These are phyloP conservation scores for Cladophialophora carrionii DNA, from an alignment of 2,329 filamentous ascomycete species.

Conservation along the genomic window DNA sequence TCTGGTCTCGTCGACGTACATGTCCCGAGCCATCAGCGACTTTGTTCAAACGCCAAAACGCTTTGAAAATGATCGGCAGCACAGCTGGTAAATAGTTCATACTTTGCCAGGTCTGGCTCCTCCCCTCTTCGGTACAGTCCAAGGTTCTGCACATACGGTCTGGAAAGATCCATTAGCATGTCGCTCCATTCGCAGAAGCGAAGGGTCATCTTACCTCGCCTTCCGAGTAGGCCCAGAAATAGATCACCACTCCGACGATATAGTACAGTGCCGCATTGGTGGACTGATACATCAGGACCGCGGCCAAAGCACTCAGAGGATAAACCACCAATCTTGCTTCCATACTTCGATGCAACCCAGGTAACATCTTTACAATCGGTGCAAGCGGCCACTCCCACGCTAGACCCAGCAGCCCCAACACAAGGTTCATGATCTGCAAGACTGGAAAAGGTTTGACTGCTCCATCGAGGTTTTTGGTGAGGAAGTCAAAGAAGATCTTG, in stretches of 20 bases:
- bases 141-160: conserved; percentile 70
- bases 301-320: conserved; percentile 74
- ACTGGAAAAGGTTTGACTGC: conserved; percentile 86
- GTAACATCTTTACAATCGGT: conserved; percentile 58
- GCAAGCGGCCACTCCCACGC: conserved; percentile 89
- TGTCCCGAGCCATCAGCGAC: conserved; percentile 6
- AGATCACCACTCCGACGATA: conserved; percentile 78
- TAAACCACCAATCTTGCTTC: conserved; percentile 81
- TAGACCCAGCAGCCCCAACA: conserved; percentile 76
- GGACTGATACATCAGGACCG: conserved; percentile 83
- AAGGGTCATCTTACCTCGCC: conserved; percentile 73
- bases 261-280: conserved; percentile 95
- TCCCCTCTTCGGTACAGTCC: conserved; percentile 65
- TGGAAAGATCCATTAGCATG: conserved; percentile 42
- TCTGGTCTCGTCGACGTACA: conserved; percentile 1
- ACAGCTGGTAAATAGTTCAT: conserved; percentile 20
- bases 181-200: conserved; percentile 16
- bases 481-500: conserved; percentile 97
- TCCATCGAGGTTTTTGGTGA: conserved; percentile 84
- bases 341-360: conserved; percentile 85
- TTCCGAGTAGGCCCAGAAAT: conserved; percentile 97
- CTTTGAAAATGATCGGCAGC: background rate
- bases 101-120: conserved; percentile 36
- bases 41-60: conserved; percentile 5
- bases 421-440: conserved; percentile 84